Evolutionary conservation across 1,284 basidiomycete genomes (phyloP), one percentile per base, ranked within the genome.

Genomic region (Cryptococcus floricola): DNA sequence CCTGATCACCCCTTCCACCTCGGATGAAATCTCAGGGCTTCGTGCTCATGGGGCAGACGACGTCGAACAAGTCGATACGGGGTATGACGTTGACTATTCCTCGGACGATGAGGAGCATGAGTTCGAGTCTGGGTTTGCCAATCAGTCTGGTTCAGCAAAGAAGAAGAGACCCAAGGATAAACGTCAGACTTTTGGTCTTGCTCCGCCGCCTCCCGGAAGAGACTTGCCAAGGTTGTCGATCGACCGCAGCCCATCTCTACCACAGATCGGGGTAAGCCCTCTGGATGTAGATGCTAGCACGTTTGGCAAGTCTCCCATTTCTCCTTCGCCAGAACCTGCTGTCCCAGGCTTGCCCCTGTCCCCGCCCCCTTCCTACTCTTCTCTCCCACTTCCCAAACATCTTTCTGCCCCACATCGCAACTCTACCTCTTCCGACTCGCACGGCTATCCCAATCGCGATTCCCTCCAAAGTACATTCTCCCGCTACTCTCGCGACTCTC

Each of bases 1-100:
- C 19, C 39, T 64, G 18, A 48, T 63, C 39, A 65, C 65, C 1
- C 63, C 65, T 3, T 57, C 56, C 6, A 45, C 23, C 6, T 53
- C 58, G 1, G 47, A 41, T 8, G 46, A 50, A 23, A 5, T n/a
- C 7, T 2, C 8, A 10, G 19, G 18, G 42, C n/a, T 28, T 4
- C 48, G 39, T 47, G 25, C 44, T 47, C 13, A n/a, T 19, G 12
- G 18, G 18, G 12, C 19, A 48, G 41, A 48, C 19, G 13, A 39
- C 14, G n/a, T 18, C 9, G 45, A 25, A 46, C 45, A 43, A 10
- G 25, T 39, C 27, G 7, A 43, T 18, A n/a, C 43, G 34, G 19
- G 34, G 25, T 44, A 37, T 39, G 42, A 39, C 34, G 34, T 34
- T 45, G 37, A 52, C 19, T n/a, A 31, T n/a, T 25, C 37, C 25